Percentiles rank a stretch among this genome's conserved stretches.
Conservation (phyloP, 2,329 filamentous ascomycete species). For the Calonectria fujianensis region DNA sequence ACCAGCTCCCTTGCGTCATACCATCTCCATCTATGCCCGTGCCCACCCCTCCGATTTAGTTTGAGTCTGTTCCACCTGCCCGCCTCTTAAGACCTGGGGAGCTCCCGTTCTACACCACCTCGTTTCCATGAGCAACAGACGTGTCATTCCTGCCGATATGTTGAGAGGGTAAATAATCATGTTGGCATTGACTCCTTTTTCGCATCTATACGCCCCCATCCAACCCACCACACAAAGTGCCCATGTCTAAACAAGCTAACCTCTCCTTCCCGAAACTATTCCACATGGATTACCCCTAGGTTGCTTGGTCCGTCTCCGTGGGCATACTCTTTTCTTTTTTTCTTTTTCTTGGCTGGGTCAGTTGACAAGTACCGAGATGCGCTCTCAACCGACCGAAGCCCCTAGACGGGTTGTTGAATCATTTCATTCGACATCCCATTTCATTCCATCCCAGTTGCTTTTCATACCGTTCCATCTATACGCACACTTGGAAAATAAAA, state of each 20-base stretch:
- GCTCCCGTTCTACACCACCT: background rate
- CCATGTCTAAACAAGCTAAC: background rate
- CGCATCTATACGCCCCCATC: slow-evolving; percentile 14
- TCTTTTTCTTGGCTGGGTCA: background rate
- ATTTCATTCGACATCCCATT: slow-evolving; percentile 1
- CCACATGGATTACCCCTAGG: background rate
- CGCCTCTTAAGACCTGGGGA: slow-evolving; percentile 20
- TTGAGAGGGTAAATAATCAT: slow-evolving; percentile 9
- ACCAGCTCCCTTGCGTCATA: slow-evolving; percentile 31
- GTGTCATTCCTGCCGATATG: slow-evolving; percentile 4
- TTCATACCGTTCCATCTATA: slow-evolving; percentile 8
- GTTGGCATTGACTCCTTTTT: slow-evolving; percentile 12
- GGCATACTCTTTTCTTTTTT: background rate
- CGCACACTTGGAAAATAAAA: slow-evolving; percentile 28
- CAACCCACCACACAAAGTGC: background rate
- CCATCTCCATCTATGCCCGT: slow-evolving; percentile 1
- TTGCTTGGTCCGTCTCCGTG: background rate
- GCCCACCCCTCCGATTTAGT: background rate
- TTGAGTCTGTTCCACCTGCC: slow-evolving; percentile 10
- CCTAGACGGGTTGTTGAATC: slow-evolving; percentile 20
- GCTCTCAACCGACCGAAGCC: background rate
- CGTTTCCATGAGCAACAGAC: slow-evolving; percentile 11
- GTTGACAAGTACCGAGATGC: background rate
- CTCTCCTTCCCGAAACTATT: slow-evolving; percentile 27
- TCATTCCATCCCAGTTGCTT: slow-evolving; percentile 16